Evolutionary conservation across 1,284 basidiomycete species (phyloP).

Genomic region (Dichomitus squalens): DNA sequence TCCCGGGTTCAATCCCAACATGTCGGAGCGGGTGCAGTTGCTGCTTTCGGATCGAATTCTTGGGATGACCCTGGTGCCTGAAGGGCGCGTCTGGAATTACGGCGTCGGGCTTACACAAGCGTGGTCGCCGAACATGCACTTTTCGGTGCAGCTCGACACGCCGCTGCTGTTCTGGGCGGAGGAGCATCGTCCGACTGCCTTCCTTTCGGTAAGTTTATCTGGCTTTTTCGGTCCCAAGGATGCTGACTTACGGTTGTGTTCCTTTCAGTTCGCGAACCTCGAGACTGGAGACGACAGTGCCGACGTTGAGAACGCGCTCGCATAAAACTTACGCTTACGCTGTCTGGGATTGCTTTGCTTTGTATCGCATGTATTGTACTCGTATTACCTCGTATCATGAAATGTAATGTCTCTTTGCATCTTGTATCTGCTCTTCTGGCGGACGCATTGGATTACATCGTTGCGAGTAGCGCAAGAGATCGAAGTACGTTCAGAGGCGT

Average conservation of each 20-base stretch:
- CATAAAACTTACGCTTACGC: conserved; percentile 40
- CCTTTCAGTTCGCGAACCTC: conserved; percentile 76
- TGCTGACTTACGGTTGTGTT: conserved; percentile 5
- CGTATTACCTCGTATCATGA: conserved; percentile 8
- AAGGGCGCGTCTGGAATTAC: conserved; percentile 94
- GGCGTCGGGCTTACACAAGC: conserved; percentile 90
- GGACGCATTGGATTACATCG: no score
- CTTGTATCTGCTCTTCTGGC: background rate
- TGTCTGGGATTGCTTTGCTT: conserved; percentile 10
- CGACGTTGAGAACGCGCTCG: conserved; percentile 88
- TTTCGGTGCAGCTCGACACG: conserved; percentile 88
- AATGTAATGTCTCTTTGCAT: conserved; percentile 16
- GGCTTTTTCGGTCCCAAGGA: background rate
- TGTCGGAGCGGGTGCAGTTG: conserved; percentile 96
- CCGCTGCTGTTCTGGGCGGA: conserved; percentile 96
- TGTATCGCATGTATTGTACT: conserved; percentile 19
- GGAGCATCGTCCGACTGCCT: conserved; percentile 89
- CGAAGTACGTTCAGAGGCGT: no score
- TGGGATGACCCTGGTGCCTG: conserved; percentile 89
- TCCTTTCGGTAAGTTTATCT: conserved; percentile 70
- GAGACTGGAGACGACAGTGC: conserved; percentile 88
- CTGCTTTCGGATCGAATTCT: conserved; percentile 92
- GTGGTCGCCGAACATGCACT: conserved; percentile 86
- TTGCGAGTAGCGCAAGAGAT: no score
- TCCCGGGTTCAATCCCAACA: conserved; percentile 92